Evolutionary conservation across 2,329 filamentous ascomycete species (phyloP), one percentile per base, ranked within the genome.

Genomic region (Leptodontidium sp.): DNA sequence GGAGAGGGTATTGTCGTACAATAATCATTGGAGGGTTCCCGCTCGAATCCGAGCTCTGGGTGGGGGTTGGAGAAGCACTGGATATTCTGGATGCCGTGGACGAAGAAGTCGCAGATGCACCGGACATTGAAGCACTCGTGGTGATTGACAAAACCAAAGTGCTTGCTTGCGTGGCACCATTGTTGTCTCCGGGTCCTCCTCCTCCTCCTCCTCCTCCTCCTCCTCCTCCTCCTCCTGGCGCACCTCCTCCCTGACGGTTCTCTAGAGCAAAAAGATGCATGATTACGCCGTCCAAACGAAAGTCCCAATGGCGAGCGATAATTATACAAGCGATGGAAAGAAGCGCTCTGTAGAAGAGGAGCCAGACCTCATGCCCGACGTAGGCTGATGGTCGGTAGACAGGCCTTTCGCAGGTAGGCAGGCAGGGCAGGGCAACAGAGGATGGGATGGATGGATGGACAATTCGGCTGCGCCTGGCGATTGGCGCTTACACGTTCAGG

Each of bases 1-100:
- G 12, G 40, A 17, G n/a, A 21, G 47, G 62, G 26, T 15, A 32
- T 57, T 12, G 35, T 47, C 68, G 14, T 63, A 70, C 68, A 63
- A 67, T 55, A 21, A 70, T 59, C 26, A 57, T 35, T 26, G 52
- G 32, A 21, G 63, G 47, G 15, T 35, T 64, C 8, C 43, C 14
- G 11, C 26, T 29, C 32, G 61, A 61, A 24, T 55, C 24, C 38
- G 29, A 29, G 8, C n/a, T 55, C 15, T 47, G 17, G 29, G 59
- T 66, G n/a, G 59, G 15, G 35, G 35, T 59, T 17, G 66, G n/a
- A n/a, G 68, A 52, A 43, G 64, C 35, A 24, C 53, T 65, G 11
- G 55, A 29, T 7, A 50, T 57, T 32, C 55, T 53, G 21, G 61
- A 65, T 21, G 43, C 9, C 24, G 65, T 65, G 4, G 66, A 55